Base-by-base conservation (phyloP, 495 filamentous ascomycete genomes). In the Aspergillus taichungensis region DNA sequence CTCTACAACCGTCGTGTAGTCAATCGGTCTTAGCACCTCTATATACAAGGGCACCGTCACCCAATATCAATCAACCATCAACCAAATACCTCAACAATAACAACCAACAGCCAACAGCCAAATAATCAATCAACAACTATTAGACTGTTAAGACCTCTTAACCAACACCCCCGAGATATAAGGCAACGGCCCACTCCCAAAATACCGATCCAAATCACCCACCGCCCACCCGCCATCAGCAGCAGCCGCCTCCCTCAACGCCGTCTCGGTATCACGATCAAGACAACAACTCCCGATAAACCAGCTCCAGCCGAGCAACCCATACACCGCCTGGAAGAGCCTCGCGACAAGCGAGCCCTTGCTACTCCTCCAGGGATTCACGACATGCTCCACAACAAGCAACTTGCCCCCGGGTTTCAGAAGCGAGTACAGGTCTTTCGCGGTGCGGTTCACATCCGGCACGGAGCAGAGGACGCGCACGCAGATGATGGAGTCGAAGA, bases 331-430 rank as follows among this genome's bases (percentile, higher is more conserved):
- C 57, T 67, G 63, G 50, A 53, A 13, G 27, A 56, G 3, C 68
- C 80, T 63, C 36, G 76, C 80, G 49, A 63, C 67, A 60, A 72
- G 61, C 36, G 61, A 55, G 42, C 62, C 55, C 67, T 82, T 74
- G 12, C 61, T 57, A 56, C 55, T 62, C 34, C 63, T 56, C 54
- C 72, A 64, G 46, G 71, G 55, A 46, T 65, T 63, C 40, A 70
- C 66, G 30, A 88, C 81, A 65, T 90, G 85, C 68, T 90, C 85
- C 35, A 77, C 82, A 9, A 86, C 69, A 35, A 86, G 75, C 75
- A 85, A 72, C 34, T 69, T 56, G 0, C 85, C 85, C 8, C 84
- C 85, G 0, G 80, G 78, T 54, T 75, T 79, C 13, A 90, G 59
- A 47, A 81, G 65, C 3, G 52, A 43, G 62, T 86, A 88, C 43